These are phyloP conservation scores for Graphilbum fragrans DNA, from an alignment of 2,329 filamentous ascomycete species.

Conservation along the genomic window DNA sequence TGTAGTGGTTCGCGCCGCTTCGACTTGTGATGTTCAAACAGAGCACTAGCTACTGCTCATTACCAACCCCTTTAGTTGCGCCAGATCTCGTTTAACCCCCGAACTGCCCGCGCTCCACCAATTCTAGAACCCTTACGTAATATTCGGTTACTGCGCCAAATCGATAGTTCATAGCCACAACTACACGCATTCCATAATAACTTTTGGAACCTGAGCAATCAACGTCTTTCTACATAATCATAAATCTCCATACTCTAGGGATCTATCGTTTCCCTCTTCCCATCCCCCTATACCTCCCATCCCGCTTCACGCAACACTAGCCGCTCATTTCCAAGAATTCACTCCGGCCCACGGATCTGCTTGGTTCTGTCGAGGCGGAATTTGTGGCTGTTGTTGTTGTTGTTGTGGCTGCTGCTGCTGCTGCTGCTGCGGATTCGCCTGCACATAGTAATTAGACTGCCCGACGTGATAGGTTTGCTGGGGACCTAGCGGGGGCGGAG, in stretches of 20 bases:
- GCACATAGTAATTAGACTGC: constrained; percentile 17
- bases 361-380: constrained; percentile 27
- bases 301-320: neutral
- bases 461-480: constrained; percentile 49
- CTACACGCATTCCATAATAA: too few relatives aligned
- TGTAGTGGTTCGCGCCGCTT: neutral
- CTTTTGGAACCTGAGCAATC: too few relatives aligned
- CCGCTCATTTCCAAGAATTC: constrained; percentile 34
- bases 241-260: too few relatives aligned
- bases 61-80: neutral
- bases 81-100: neutral
- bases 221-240: too few relatives aligned
- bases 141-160: too few relatives aligned
- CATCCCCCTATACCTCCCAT: neutral
- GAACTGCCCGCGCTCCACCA: neutral
- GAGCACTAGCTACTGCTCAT: neutral
- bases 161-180: too few relatives aligned
- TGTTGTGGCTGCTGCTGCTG: constrained; percentile 20
- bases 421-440: constrained; percentile 24
- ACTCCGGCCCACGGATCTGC: constrained; percentile 39
- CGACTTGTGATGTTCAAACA: neutral
- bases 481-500: constrained; percentile 47
- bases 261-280: too few relatives aligned
- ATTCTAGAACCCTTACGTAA: neutral
- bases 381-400: constrained; percentile 25